phyloP scores from a whole-genome alignment of 768 basidiomycete genomes.

The Cubamyces lactineus region DNA sequence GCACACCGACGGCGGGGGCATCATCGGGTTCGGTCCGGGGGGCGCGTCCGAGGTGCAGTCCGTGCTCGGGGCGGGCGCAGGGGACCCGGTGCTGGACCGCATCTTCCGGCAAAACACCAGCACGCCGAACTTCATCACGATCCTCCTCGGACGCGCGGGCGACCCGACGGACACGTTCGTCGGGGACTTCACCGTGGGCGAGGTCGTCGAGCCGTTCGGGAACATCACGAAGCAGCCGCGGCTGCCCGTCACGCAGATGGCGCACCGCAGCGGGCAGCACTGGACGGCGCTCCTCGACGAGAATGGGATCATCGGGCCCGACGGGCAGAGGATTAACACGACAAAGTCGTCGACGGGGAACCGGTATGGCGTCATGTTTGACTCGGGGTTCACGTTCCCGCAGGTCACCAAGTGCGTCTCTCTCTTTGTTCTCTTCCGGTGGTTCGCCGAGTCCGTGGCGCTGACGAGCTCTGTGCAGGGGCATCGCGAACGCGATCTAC shows the following conservation, averaged over 20 bases:
- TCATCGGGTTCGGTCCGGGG: constrained; percentile 38
- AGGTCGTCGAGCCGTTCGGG: constrained; percentile 32
- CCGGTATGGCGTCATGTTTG: constrained; percentile 33
- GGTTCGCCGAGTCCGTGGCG: no score
- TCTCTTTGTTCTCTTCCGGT: neutral
- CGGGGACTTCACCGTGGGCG: constrained; percentile 38
- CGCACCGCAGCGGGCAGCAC: constrained; percentile 35
- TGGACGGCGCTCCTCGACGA: constrained; percentile 37
- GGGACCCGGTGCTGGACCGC: constrained; percentile 36
- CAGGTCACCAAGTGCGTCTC: constrained; percentile 36
- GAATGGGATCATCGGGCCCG: constrained; percentile 39
- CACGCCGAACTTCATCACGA: constrained; percentile 38
- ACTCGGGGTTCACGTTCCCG: constrained; percentile 38
- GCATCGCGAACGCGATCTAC: constrained; percentile 43
- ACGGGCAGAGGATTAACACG: constrained; percentile 35
- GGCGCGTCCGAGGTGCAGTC: constrained; percentile 28
- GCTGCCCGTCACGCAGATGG: constrained; percentile 30
- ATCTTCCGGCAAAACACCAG: constrained; percentile 38
- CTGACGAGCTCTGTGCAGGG: no score
- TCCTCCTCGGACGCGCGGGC: constrained; percentile 35
- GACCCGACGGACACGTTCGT: constrained; percentile 34
- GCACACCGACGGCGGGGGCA: constrained; percentile 29
- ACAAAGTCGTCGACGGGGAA: constrained; percentile 43
- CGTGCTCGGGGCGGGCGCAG: constrained; percentile 22
- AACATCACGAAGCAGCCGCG: constrained; percentile 35